phyloP scores from a whole-genome alignment of 768 basidiomycete genomes.

The Leccinum imitatum region DNA sequence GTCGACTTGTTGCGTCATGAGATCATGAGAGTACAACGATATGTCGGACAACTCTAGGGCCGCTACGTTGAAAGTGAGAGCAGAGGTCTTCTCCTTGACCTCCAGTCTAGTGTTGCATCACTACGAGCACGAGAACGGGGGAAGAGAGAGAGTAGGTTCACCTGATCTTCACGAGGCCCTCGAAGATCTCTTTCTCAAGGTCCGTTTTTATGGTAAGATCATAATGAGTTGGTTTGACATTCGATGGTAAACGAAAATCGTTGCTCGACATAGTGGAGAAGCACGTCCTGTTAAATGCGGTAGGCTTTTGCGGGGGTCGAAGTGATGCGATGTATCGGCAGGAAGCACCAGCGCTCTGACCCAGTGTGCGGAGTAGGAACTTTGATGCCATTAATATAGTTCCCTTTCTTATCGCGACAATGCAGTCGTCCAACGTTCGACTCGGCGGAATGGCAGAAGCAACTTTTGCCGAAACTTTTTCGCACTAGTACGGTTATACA shows the following conservation, averaged over 20 bases:
- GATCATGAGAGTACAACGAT: constrained; percentile 54
- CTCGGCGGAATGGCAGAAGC: not conserved
- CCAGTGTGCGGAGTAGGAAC: constrained; percentile 6
- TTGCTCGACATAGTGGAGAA: constrained; percentile 16
- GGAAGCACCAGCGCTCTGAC: constrained; percentile 1
- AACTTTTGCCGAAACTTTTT: constrained; percentile 1
- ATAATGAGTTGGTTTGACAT: constrained; percentile 74
- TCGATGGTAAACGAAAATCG: constrained; percentile 56
- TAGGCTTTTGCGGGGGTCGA: not conserved
- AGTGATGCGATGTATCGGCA: not conserved
- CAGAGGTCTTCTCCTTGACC: constrained; percentile 57
- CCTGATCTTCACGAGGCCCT: constrained; percentile 76
- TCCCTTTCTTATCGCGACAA: not conserved
- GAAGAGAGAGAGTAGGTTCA: constrained; percentile 29
- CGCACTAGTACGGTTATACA: not conserved
- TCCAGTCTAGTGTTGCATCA: constrained; percentile 48
- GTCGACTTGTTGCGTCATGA: constrained; percentile 46
- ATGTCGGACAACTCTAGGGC: constrained; percentile 58
- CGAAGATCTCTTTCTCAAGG: constrained; percentile 71
- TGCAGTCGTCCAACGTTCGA: not conserved
- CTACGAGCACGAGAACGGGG: not conserved
- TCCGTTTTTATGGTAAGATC: constrained; percentile 80
- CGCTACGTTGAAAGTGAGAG: constrained; percentile 64
- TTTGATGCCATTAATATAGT: constrained; percentile 10
- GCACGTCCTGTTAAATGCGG: constrained; percentile 6